These are phyloP conservation scores for Euphorbia pulcherrima DNA, from an alignment of 345 rosid genomes.

Conservation along the genomic window DNA sequence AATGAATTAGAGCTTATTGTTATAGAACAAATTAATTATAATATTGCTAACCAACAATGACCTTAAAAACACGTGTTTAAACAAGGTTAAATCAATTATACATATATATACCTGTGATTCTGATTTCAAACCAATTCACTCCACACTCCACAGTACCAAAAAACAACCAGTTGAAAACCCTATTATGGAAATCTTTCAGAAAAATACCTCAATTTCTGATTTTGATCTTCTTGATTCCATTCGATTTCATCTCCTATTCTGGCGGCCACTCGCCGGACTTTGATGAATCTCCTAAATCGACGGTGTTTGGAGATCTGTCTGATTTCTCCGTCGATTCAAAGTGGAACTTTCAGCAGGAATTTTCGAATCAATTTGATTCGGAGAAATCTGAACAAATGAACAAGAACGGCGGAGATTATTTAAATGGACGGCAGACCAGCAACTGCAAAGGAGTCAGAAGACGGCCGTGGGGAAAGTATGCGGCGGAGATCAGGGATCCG, in stretches of 20 bases:
- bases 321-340: neutral
- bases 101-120: too few species aligned
- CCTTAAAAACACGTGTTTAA: too few species aligned
- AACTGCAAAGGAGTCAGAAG: constrained; percentile 33
- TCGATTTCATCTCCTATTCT: neutral
- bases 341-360: neutral
- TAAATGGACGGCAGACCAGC: neutral
- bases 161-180: too few species aligned
- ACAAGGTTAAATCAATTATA: too few species aligned
- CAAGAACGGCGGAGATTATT: neutral
- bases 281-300: too few species aligned
- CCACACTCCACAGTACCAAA: neutral
- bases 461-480: constrained; percentile 69
- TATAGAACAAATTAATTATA: too few species aligned
- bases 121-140: neutral
- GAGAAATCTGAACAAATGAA: too few species aligned
- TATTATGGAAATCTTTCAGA: neutral
- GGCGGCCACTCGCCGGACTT: neutral
- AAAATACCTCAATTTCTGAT: neutral
- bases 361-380: too few species aligned
- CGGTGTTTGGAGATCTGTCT: neutral
- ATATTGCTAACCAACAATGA: too few species aligned
- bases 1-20: too few species aligned
- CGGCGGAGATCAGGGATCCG: constrained; percentile 70
- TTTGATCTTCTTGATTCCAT: neutral